Conservation (phyloP, 2,329 filamentous ascomycete species). For the Fusarium sp. region DNA sequence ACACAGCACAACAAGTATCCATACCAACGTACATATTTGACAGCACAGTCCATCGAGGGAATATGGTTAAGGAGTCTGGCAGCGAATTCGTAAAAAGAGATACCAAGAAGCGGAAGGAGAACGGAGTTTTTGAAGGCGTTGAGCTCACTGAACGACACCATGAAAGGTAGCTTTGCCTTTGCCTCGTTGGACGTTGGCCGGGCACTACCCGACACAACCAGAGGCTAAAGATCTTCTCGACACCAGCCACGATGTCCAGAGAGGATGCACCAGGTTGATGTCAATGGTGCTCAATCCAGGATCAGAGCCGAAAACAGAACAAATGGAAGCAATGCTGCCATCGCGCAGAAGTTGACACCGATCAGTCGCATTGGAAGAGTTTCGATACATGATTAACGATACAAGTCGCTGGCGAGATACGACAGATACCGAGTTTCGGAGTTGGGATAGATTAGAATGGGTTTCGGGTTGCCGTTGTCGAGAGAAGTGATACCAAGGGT, state of each 20-base stretch:
- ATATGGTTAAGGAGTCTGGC: not conserved
- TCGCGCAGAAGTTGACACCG: not conserved
- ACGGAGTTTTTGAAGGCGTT: not conserved
- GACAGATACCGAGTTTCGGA: not conserved
- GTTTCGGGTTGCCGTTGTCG: not conserved
- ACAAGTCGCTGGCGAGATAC: not conserved
- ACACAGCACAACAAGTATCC: conserved; percentile 17
- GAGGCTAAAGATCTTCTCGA: not conserved
- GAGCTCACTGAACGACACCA: not conserved
- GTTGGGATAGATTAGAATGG: not conserved
- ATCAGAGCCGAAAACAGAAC: not conserved
- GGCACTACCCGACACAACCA: not conserved
- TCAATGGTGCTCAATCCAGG: not conserved
- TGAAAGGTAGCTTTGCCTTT: not conserved
- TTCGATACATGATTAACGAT: not conserved
- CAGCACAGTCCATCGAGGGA: conserved; percentile 13
- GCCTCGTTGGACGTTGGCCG: not conserved
- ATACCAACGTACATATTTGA: not conserved
- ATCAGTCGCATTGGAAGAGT: not conserved
- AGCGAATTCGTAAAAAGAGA: not conserved
- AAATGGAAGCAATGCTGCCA: not conserved
- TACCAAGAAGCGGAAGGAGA: not conserved
- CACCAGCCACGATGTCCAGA: not conserved
- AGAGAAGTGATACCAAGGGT: not conserved
- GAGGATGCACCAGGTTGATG: not conserved